Base-by-base conservation (phyloP, 305 asterid genomes). In the Fraxinus sp. region DNA sequence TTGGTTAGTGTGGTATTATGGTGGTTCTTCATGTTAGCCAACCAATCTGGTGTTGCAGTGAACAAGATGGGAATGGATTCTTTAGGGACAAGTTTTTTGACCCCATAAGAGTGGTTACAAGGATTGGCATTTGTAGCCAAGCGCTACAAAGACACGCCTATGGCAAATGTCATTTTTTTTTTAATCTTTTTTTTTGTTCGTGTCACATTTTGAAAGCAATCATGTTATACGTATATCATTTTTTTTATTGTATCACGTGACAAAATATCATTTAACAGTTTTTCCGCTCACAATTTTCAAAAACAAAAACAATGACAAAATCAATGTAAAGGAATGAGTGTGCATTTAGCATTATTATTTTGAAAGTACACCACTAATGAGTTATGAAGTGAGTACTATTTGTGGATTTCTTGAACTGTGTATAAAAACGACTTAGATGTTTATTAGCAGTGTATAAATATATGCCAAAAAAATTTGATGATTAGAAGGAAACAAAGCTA, bases 11-110 rank as follows among this genome's bases (percentile, higher is more conserved):
- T 33, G 36, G 36, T 33, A 33, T 33, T 33, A 33, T 33, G 36
- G 92, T 86, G 52, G 90, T 92, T 4, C 94, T 94, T 83, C 95
- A 93, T 10, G 90, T 94, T 26, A 89, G 97, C 85, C 55, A 75
- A 41, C 97, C 97, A 0, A 84, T 79, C 89, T 94, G 97, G 97
- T 93, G 97, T 55, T 93, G 97, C 33, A 16, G 85, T 11, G 82
- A 82, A 52, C 0, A 77, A 2, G 98, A 94, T 81, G 98, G 97
- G 0, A 94, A 91, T 86, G 97, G 97, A 16, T 93, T 94, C 83
- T 94, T 90, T 46, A 97, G 95, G 5, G 97, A 93, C 16, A 18
- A 71, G 66, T 77, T 87, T 78, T 94, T 94, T 81, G 91, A 85
- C 82, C 86, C 91, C 10, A 22, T 55, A 33, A 0, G 97, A 94